Evolutionary conservation across 306 rosid species (phyloP).

Genomic region (Potentilla sterilis): DNA sequence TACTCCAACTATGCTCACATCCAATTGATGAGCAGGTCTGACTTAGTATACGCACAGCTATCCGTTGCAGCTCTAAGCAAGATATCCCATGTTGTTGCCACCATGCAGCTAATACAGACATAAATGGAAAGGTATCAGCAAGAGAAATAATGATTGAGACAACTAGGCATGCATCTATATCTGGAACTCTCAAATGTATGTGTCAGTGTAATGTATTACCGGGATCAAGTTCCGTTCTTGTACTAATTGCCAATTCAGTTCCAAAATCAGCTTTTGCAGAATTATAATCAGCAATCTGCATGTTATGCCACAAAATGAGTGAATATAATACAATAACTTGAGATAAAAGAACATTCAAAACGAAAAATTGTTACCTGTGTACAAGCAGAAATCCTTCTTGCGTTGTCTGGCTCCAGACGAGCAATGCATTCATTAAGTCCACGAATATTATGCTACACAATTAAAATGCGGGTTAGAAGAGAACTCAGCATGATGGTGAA

Average conservation of each 20-base stretch:
- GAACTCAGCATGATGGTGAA: slow-evolving; percentile 25
- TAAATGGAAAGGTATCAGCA: slow-evolving; percentile 24
- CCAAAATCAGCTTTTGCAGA: slow-evolving; percentile 92
- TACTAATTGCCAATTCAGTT: slow-evolving; percentile 91
- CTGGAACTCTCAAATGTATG: slow-evolving; percentile 11
- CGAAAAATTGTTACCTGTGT: slow-evolving; percentile 58
- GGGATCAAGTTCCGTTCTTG: slow-evolving; percentile 94
- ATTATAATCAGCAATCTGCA: slow-evolving; percentile 77
- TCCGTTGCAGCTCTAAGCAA: slow-evolving; percentile 85
- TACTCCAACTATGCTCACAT: slow-evolving; percentile 81
- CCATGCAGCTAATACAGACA: slow-evolving; percentile 75
- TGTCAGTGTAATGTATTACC: slow-evolving; percentile 42
- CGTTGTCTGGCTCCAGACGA: slow-evolving; percentile 75
- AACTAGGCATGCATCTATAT: slow-evolving; percentile 12
- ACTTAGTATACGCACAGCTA: slow-evolving; percentile 86
- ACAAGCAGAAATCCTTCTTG: slow-evolving; percentile 78
- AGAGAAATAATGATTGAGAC: slow-evolving; percentile 6
- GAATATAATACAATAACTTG: slow-evolving; percentile 19
- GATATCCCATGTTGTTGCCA: slow-evolving; percentile 99
- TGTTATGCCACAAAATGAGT: slow-evolving; percentile 2
- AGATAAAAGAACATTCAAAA: slow-evolving; percentile 18
- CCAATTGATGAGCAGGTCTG: slow-evolving; percentile 84
- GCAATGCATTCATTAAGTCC: slow-evolving; percentile 86
- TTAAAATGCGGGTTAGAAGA: slow-evolving; percentile 35
- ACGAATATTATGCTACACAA: slow-evolving; percentile 72